A percentile compares a stretch with the other conserved stretches of the same genome.
phyloP scores from a whole-genome alignment of 2,329 filamentous ascomycete species.

The Neofusicoccum cordaticola region DNA sequence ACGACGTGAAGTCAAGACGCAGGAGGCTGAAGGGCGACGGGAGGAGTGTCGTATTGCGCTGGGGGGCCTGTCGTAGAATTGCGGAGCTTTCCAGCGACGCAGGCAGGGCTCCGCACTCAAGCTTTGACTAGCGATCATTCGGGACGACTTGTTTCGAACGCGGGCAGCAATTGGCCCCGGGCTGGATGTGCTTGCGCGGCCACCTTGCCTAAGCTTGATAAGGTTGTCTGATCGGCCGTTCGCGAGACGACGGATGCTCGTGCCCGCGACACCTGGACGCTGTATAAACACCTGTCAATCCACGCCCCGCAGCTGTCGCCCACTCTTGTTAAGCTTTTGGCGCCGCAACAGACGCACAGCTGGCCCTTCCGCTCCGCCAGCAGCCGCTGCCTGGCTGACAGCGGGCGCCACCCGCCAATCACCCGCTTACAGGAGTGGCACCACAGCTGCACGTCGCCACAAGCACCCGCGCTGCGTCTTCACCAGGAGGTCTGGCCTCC shows the following conservation, averaged over 20 bases:
- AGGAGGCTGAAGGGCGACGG: neutral
- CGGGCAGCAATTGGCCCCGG: neutral
- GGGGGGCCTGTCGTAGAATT: conserved; percentile 1
- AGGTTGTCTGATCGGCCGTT: conserved; percentile 15
- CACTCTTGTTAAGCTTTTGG: neutral
- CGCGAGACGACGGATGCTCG: conserved; percentile 6
- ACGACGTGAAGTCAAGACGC: neutral
- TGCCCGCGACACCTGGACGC: neutral
- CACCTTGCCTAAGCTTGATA: conserved; percentile 9
- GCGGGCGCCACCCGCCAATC: neutral
- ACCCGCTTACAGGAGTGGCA: neutral
- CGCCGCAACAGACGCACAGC: neutral
- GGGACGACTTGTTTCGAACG: conserved; percentile 10
- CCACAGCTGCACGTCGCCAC: neutral
- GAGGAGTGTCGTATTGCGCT: conserved; percentile 4
- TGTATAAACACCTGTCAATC: conserved; percentile 5
- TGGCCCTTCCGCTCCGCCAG: neutral
- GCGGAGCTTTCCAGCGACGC: conserved; percentile 11
- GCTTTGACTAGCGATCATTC: conserved; percentile 12
- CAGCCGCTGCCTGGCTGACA: neutral
- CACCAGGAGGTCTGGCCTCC: neutral
- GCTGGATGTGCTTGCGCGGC: conserved; percentile 5
- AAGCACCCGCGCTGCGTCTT: neutral
- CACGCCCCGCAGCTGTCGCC: neutral
- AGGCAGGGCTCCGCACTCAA: conserved; percentile 4